A percentile compares a stretch with the other conserved stretches of the same genome.
These are phyloP conservation scores for Heteromeles arbutifolia DNA, from an alignment of 306 rosid species.

Conservation along the genomic window DNA sequence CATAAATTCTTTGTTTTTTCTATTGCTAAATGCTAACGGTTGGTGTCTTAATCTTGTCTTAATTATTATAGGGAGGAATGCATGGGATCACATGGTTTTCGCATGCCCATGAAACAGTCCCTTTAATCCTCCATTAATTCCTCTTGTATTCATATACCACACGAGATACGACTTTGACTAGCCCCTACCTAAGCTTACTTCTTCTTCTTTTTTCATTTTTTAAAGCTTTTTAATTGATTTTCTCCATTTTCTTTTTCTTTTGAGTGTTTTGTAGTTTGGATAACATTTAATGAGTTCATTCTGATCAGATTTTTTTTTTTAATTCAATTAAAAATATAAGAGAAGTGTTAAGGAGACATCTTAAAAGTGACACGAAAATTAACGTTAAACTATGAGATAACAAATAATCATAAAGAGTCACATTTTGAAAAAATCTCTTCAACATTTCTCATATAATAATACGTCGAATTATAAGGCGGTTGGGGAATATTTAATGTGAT, in stretches of 20 bases:
- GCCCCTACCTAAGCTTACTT: neutral
- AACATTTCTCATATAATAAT: neutral
- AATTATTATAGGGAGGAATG: neutral
- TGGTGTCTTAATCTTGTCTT: conserved; percentile 10
- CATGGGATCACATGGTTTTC: conserved; percentile 34
- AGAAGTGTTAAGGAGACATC: no score
- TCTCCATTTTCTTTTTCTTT: neutral
- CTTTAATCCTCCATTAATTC: conserved; percentile 50
- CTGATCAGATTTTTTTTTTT: conserved; percentile 5
- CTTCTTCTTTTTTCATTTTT: neutral
- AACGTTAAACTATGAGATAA: no score
- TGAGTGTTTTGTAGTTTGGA: conserved; percentile 3
- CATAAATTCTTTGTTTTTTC: neutral
- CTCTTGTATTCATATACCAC: conserved; percentile 28
- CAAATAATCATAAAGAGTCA: no score
- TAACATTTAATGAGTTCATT: conserved; percentile 11
- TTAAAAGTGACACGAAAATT: no score
- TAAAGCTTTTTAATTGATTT: neutral
- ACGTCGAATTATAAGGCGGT: conserved; percentile 9
- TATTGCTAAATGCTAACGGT: no score
- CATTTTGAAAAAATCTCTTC: no score
- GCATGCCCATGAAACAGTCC: conserved; percentile 30
- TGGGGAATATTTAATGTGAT: conserved; percentile 1
- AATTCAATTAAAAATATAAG: neutral
- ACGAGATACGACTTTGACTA: conserved; percentile 37